Evolutionary conservation across 2,329 filamentous ascomycete genomes (phyloP), one percentile per base, ranked within the genome.

Genomic region (Berkeleyomyces rouxiae): DNA sequence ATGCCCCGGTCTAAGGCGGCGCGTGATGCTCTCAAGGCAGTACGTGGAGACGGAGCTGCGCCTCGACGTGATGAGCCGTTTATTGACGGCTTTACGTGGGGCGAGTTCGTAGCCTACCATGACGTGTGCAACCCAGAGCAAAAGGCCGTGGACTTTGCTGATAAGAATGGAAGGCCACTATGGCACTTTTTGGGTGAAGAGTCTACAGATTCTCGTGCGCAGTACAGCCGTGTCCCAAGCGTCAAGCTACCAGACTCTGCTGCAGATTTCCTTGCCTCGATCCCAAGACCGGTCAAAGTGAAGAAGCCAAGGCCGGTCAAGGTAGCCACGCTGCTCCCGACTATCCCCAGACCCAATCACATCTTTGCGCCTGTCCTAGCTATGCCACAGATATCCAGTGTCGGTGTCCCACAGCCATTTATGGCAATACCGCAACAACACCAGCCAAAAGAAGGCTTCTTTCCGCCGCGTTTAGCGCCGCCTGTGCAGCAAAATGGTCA

Each of bases 121-220:
- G 75, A 60, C 10, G 33, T 55, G 13, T 39, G 31, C 3, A 63
- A 63, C 37, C 79, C 60, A 70, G 46, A 58, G 4, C 63, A 64
- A 53, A 53, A 61, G 23, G 40, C 59, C 3, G 63, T 64, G n/a
- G 55, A 62, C 16, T 13, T 61, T 13, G 49, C 47, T 11, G 66
- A 70, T 66, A 87, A 86, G 68, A 77, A 77, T 23, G 39, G 49
- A n/a, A 16, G 49, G n/a, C 49, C 46, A 66, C 72, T 96, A 16
- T 97, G 91, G 89, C 82, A 90, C 74, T 97, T 96, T 71, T 79
- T 99, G 65, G 89, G 89, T 40, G 83, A 83, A 71, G 82, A 81
- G 23, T 97, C 92, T 31, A 96, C 92, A 5, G 92, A 97, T 70
- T 87, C 90, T 61, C 90, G 86, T 72, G 86, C 90, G 36, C 90